These are phyloP conservation scores for Cladosporium sp. DNA, from an alignment of 2,329 filamentous ascomycete genomes.

Conservation along the genomic window DNA sequence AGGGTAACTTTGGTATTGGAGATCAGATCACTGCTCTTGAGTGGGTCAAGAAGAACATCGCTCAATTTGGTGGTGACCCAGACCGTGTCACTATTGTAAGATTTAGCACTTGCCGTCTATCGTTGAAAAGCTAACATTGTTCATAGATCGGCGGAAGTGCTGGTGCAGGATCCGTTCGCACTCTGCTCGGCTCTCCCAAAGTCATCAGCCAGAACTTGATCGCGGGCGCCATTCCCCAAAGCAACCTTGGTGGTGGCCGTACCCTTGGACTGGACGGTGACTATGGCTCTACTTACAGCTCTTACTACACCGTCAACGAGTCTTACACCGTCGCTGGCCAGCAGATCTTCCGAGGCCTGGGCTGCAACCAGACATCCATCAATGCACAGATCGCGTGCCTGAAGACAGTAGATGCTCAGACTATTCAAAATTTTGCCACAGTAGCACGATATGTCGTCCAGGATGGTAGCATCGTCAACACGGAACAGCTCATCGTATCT, in stretches of 20 bases:
- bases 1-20: constrained; percentile 51
- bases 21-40: constrained; percentile 50
- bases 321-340: constrained; percentile 47
- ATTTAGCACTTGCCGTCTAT: background rate
- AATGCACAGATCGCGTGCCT: constrained; percentile 52
- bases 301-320: constrained; percentile 55
- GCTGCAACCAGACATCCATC: constrained; percentile 47
- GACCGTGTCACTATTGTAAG: constrained; percentile 39
- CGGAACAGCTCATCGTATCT: constrained; percentile 45
- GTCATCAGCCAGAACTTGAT: constrained; percentile 42
- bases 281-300: constrained; percentile 56
- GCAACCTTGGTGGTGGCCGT: constrained; percentile 54
- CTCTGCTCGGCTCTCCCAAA: constrained; percentile 49
- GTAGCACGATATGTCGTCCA: constrained; percentile 54
- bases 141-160: constrained; percentile 42
- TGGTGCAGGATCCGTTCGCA: constrained; percentile 54
- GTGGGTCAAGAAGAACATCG: constrained; percentile 46
- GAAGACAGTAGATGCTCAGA: constrained; percentile 42
- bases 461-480: constrained; percentile 54
- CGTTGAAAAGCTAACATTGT: background rate
- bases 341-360: constrained; percentile 49
- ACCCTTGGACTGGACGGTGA: constrained; percentile 52
- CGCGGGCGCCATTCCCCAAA: constrained; percentile 46
- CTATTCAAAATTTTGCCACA: constrained; percentile 38
- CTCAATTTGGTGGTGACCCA: constrained; percentile 46